phyloP scores from a whole-genome alignment of 2,329 filamentous ascomycete species.

The Ophiostoma novo-ulmi region DNA sequence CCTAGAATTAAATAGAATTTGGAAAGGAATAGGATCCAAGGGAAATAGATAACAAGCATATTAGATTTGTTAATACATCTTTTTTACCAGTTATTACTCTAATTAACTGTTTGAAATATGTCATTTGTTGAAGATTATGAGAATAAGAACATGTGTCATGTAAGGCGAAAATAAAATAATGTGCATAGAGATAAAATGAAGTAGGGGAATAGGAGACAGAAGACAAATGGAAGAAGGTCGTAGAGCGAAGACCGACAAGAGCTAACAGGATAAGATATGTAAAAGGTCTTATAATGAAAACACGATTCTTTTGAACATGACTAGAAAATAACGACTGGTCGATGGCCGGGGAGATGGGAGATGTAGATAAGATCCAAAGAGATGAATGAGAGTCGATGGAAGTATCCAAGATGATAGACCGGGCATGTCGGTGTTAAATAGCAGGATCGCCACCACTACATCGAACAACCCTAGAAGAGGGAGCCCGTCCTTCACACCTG shows the following conservation, averaged over 20 bases:
- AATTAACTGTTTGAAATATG: neutral
- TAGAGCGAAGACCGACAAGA: neutral
- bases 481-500: neutral
- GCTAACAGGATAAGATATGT: neutral
- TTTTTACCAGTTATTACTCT: neutral
- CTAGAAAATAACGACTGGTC: neutral
- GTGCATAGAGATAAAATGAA: too few species aligned
- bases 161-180: neutral
- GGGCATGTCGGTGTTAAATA: neutral
- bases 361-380: neutral
- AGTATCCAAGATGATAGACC: neutral
- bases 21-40: neutral
- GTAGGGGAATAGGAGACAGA: neutral
- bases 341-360: neutral
- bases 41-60: too few species aligned
- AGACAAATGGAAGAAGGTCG: neutral
- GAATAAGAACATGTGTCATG: neutral
- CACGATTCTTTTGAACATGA: neutral
- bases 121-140: neutral
- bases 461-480: neutral
- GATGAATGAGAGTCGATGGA: neutral
- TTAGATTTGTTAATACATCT: neutral
- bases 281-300: neutral
- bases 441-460: neutral
- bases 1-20: neutral